Percentiles rank a stretch among this genome's conserved stretches.
Evolutionary conservation across 768 basidiomycete species (phyloP).

Genomic region (Daedalea quercina): DNA sequence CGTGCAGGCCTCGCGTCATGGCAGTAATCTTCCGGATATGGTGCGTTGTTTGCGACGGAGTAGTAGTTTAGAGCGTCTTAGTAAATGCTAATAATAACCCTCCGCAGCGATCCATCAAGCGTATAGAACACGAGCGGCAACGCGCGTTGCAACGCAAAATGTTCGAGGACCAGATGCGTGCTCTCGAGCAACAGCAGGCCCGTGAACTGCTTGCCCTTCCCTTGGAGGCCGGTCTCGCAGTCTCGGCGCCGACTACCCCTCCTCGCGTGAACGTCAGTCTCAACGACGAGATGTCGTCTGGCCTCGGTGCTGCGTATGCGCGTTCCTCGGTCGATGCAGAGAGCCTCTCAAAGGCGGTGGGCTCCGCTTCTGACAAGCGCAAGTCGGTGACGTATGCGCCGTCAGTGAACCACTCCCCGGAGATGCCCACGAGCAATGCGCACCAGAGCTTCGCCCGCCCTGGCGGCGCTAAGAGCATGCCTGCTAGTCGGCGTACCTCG

Average conservation of each 20-base stretch:
- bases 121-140: constrained; percentile 85
- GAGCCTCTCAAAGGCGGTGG: constrained; percentile 61
- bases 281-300: constrained; percentile 45
- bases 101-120: constrained; percentile 76
- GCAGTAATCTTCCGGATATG: constrained; percentile 82
- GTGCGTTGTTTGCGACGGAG: constrained; percentile 38
- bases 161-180: constrained; percentile 97
- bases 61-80: constrained; percentile 5
- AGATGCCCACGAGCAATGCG: constrained; percentile 40
- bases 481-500: constrained; percentile 83
- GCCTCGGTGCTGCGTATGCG: constrained; percentile 35
- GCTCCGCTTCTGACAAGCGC: constrained; percentile 66
- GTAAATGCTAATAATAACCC: constrained; percentile 7
- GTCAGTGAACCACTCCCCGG: constrained; percentile 68
- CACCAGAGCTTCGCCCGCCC: constrained; percentile 54
- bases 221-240: constrained; percentile 45
- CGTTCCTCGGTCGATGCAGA: constrained; percentile 55
- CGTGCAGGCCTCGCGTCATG: constrained; percentile 69
- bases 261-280: constrained; percentile 72
- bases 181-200: constrained; percentile 85
- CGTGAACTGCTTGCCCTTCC: constrained; percentile 77
- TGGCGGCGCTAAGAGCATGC: constrained; percentile 87
- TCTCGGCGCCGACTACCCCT: constrained; percentile 84
- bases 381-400: constrained; percentile 85
- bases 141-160: constrained; percentile 78